A percentile compares a stretch with the other conserved stretches of the same genome.
phyloP scores from a whole-genome alignment of 176 grass and related monocot genomes.

The Eragrostis curvula region DNA sequence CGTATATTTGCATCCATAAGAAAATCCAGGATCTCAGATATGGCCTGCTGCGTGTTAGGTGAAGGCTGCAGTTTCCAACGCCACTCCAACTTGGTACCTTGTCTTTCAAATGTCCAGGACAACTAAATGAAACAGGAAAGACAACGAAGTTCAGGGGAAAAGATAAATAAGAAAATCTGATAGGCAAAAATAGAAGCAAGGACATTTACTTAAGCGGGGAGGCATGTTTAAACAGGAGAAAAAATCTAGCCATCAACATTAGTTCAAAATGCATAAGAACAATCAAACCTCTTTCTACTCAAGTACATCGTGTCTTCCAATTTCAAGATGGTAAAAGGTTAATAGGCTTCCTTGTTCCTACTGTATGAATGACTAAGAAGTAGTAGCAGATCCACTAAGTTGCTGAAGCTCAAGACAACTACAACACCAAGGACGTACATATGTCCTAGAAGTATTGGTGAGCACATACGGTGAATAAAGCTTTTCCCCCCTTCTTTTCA shows the following conservation, averaged over 20 bases:
- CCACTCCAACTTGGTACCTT: conserved; percentile 94
- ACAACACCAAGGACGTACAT: neutral
- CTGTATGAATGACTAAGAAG: conserved; percentile 1
- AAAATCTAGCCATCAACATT: neutral
- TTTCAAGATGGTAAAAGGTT: conserved; percentile 10
- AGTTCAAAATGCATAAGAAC: neutral
- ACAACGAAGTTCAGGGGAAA: neutral
- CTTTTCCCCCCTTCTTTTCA: neutral
- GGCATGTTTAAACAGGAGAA: neutral
- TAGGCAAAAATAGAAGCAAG: neutral
- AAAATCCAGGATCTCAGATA: conserved; percentile 79
- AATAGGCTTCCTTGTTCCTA: neutral
- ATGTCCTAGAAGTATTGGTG: neutral
- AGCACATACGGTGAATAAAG: neutral
- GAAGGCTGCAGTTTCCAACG: conserved; percentile 89
- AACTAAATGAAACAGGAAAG: conserved; percentile 51
- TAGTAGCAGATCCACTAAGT: neutral
- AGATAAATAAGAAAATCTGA: neutral
- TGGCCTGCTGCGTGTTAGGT: conserved; percentile 63
- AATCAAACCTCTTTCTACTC: neutral
- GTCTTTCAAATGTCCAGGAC: conserved; percentile 90
- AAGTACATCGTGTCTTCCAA: neutral
- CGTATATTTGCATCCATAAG: conserved; percentile 95
- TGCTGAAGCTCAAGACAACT: neutral
- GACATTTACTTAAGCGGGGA: conserved; percentile 2